Evolutionary conservation across 192 early-diverging fungal genomes (phyloP), one percentile per base, ranked within the genome.

Genomic region (Glomus cerebriforme): DNA sequence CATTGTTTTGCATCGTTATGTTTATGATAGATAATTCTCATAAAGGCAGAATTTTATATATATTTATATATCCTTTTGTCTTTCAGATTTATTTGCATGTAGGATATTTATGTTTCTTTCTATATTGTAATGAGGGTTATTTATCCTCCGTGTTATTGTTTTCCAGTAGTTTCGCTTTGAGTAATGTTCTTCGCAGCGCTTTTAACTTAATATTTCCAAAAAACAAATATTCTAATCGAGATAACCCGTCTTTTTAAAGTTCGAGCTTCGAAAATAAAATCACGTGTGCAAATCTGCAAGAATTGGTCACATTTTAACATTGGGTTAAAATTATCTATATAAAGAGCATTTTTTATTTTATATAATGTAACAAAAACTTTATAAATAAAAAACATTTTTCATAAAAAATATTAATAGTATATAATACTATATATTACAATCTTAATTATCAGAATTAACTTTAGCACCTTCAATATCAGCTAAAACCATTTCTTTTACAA

Each of bases 401-500:
- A n/a, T n/a, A n/a, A n/a, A n/a, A n/a, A n/a, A n/a, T n/a, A n/a
- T n/a, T n/a, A n/a, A n/a, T n/a, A n/a, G n/a, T 12, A 67, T 24
- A 35, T 27, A 67, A 3, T 29, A n/a, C 22, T 60, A 60, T n/a
- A 60, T 10, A 24, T 68, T 68, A 34, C 7, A 43, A 34, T 26
- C 35, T 22, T 78, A 78, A 59, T 78, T 78, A 24, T 78, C 65
- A 27, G 63, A 68, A 69, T 78, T 69, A 5, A 68, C 0, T 59
- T 12, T 67, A 8, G 77, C 81, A 65, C 84, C 84, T 77, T 86
- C 79, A 62, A 92, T 81, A 83, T 92, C 91, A 68, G 89, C 83
- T 59, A 86, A 80, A 31, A 92, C 87, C 91, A 92, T 92, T 83
- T 92, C 91, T 64, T 83, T 84, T 26, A 92, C 88, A 65, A 92